Percentiles rank a stretch among this genome's conserved stretches.
Evolutionary conservation across 208 protist genomes (phyloP).

Genomic region (Leishmania lainsoni): DNA sequence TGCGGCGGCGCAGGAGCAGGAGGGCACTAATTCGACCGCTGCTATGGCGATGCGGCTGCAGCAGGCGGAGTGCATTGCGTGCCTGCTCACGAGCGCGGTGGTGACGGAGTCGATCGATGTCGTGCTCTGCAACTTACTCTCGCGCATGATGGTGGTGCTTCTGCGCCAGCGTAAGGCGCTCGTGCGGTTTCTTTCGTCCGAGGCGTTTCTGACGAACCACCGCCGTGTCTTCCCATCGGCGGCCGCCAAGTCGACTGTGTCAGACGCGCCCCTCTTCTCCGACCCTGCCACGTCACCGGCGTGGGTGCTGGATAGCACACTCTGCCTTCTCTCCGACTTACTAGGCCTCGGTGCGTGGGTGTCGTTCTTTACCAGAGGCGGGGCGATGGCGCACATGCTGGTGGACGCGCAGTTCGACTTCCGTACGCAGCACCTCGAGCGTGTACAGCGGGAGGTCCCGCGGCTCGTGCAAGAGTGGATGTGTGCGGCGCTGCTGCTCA

Average conservation of each 20-base stretch:
- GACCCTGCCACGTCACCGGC: slow-evolving; percentile 45
- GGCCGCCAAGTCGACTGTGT: neutral
- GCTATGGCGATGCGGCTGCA: slow-evolving; percentile 24
- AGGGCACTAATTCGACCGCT: slow-evolving; percentile 13
- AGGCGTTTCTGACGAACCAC: slow-evolving; percentile 39
- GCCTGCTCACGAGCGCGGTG: slow-evolving; percentile 69
- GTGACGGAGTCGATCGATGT: slow-evolving; percentile 72
- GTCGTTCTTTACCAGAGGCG: slow-evolving; percentile 69
- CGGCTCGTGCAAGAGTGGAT: slow-evolving; percentile 75
- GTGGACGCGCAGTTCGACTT: slow-evolving; percentile 47
- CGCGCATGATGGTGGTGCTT: slow-evolving; percentile 41
- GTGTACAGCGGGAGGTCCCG: slow-evolving; percentile 57
- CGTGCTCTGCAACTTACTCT: slow-evolving; percentile 57
- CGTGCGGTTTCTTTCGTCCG: slow-evolving; percentile 51
- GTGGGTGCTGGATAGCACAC: slow-evolving; percentile 71
- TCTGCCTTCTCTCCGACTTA: slow-evolving; percentile 72
- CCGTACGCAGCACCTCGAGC: slow-evolving; percentile 70
- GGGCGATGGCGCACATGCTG: slow-evolving; percentile 61
- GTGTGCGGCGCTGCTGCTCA: slow-evolving; percentile 50
- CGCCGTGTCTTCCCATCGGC: slow-evolving; percentile 39
- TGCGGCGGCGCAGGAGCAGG: slow-evolving; percentile 19
- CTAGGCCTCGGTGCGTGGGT: slow-evolving; percentile 64
- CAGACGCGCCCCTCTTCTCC: slow-evolving; percentile 30
- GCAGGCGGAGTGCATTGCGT: slow-evolving; percentile 49
- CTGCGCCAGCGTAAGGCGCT: slow-evolving; percentile 53